These are phyloP conservation scores for Saccharomyces jurei DNA, from an alignment of 805 yeast species.

Conservation along the genomic window DNA sequence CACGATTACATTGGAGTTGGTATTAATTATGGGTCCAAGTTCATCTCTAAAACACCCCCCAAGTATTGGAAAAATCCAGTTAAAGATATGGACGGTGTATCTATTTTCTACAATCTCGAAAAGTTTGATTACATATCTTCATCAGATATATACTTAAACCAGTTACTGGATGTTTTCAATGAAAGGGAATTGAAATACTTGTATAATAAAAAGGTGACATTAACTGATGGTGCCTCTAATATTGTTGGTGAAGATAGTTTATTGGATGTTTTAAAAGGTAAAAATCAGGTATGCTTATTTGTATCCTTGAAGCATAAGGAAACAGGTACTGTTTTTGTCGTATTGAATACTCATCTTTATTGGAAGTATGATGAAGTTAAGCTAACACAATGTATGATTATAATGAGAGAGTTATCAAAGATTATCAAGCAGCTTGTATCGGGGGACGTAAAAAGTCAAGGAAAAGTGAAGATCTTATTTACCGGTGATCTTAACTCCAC, in stretches of 20 bases:
- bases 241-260: conserved; percentile 19
- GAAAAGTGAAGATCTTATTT: conserved; percentile 35
- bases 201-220: conserved; percentile 12
- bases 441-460: conserved; percentile 16
- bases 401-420: conserved; percentile 30
- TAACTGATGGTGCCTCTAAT: conserved; percentile 29
- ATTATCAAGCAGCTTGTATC: conserved; percentile 20
- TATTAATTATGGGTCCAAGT: conserved; percentile 39
- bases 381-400: conserved; percentile 42
- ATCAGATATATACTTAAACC: conserved; percentile 29
- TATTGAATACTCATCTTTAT: conserved; percentile 54
- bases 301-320: conserved; percentile 39
- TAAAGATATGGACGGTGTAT: conserved; percentile 52
- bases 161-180: conserved; percentile 25
- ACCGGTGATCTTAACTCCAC: conserved; percentile 53
- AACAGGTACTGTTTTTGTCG: conserved; percentile 35
- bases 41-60: conserved; percentile 44
- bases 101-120: conserved; percentile 42
- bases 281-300: conserved; percentile 54
- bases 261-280: conserved; percentile 31
- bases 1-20: conserved; percentile 21
- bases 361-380: conserved; percentile 54
- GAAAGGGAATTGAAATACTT: conserved; percentile 23
- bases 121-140: conserved; percentile 38
- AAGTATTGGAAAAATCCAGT: conserved; percentile 42